phyloP scores from a whole-genome alignment of 2,329 filamentous ascomycete genomes.

The Nemania bipapillata region DNA sequence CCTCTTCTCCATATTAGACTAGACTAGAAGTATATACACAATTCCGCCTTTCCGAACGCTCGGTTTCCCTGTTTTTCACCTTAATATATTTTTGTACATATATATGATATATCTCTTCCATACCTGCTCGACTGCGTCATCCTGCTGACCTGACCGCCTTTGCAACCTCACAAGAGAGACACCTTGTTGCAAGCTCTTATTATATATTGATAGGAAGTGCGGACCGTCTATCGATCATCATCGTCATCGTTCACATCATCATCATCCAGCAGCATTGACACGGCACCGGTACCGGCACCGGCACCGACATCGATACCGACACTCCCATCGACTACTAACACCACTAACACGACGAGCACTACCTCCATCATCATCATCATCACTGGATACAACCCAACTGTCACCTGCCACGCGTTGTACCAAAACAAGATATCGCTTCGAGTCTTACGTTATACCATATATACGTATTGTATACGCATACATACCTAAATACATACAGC shows the following conservation, averaged over 20 bases:
- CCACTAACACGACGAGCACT: not conserved
- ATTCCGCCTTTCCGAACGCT: not conserved
- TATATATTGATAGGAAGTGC: not conserved
- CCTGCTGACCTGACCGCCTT: slow-evolving; percentile 19
- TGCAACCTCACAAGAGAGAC: not conserved
- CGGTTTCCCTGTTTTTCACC: slow-evolving; percentile 15
- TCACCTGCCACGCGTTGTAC: slow-evolving; percentile 36
- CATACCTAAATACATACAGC: not conserved
- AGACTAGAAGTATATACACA: not conserved
- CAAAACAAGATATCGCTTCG: not conserved
- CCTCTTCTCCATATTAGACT: slow-evolving; percentile 17
- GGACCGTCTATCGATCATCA: not conserved
- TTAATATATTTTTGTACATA: not conserved
- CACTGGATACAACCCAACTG: slow-evolving; percentile 28
- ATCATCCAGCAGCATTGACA: slow-evolving; percentile 17
- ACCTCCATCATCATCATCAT: too few species aligned
- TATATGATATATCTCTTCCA: slow-evolving; percentile 12
- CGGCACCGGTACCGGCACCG: not conserved
- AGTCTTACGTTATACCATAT: not conserved
- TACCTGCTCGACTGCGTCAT: slow-evolving; percentile 23
- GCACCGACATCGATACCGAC: not conserved
- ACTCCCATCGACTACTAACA: not conserved
- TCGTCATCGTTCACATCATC: not conserved
- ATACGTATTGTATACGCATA: not conserved
- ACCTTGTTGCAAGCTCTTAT: not conserved